A percentile compares a stretch with the other conserved stretches of the same genome.
These are phyloP conservation scores for Lachnellula arida DNA, from an alignment of 2,329 filamentous ascomycete genomes.

Conservation along the genomic window DNA sequence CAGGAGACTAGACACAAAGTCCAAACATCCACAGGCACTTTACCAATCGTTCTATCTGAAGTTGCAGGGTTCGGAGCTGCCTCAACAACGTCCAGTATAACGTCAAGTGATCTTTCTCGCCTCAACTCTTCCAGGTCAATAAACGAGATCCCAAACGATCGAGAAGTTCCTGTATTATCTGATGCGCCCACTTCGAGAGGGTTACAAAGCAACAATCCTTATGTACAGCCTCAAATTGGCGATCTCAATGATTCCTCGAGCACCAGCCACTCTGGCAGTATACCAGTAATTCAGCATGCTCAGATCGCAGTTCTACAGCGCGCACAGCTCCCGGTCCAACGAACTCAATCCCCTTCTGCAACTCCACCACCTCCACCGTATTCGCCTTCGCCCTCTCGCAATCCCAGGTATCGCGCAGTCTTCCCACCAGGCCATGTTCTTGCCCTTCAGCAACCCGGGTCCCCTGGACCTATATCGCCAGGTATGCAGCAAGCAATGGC, in stretches of 20 bases:
- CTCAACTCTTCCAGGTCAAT: constrained; percentile 1
- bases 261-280: constrained; percentile 3
- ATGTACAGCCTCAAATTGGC: constrained; percentile 16
- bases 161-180: constrained; percentile 15
- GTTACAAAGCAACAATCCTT: constrained; percentile 24
- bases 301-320: constrained; percentile 6
- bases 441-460: constrained; percentile 46
- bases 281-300: constrained; percentile 4
- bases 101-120: constrained; percentile 8
- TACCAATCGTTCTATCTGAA: constrained; percentile 25
- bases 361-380: constrained; percentile 29
- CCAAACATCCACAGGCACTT: constrained; percentile 23
- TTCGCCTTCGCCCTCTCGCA: constrained; percentile 23
- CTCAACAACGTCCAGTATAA: constrained; percentile 11
- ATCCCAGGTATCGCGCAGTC: constrained; percentile 48
- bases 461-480: constrained; percentile 59
- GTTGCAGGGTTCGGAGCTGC: constrained; percentile 13
- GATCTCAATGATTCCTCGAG: constrained; percentile 8
- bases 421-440: constrained; percentile 49
- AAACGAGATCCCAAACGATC: constrained; percentile 6
- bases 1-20: constrained; percentile 26
- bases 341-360: constrained; percentile 8
- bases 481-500: constrained; percentile 58
- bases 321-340: neutral
- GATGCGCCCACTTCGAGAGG: constrained; percentile 11